Conservation (phyloP, 345 rosid species). For the Physaria fendleri region DNA sequence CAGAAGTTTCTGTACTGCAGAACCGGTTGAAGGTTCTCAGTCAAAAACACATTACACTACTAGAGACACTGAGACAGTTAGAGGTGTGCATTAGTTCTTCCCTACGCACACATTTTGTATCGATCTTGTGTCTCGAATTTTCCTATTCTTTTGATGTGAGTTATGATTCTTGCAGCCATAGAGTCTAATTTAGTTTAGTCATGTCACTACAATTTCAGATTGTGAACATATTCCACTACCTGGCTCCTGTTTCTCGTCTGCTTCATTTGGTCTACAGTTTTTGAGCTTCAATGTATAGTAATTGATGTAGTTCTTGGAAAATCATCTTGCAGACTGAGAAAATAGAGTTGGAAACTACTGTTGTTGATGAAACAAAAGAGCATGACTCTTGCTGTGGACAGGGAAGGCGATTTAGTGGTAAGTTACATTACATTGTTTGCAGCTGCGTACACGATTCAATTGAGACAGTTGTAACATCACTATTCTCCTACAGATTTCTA, state of each 20-base stretch:
- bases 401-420: constrained; percentile 92
- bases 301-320: not conserved
- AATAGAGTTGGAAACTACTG: constrained; percentile 96
- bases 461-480: constrained; percentile 8
- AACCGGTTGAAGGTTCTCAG: constrained; percentile 60
- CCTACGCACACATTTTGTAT: not conserved
- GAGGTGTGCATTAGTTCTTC: constrained; percentile 51
- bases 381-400: constrained; percentile 83
- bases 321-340: constrained; percentile 73
- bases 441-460: constrained; percentile 1
- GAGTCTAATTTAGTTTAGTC: not conserved
- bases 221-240: constrained; percentile 2
- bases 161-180: not conserved
- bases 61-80: constrained; percentile 76
- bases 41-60: constrained; percentile 57
- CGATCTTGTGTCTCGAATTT: not conserved
- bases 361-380: constrained; percentile 95
- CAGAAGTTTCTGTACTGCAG: constrained; percentile 66
- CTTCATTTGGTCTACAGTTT: not conserved
- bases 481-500: constrained; percentile 71
- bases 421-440: constrained; percentile 31
- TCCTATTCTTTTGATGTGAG: not conserved
- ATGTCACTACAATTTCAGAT: not conserved
- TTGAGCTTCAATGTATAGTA: not conserved
- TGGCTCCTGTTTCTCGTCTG: not conserved